Percentiles rank a stretch among this genome's conserved stretches.
These are phyloP conservation scores for Yamadazyma atlantica DNA, from an alignment of 1,139 yeast genomes.

Conservation along the genomic window DNA sequence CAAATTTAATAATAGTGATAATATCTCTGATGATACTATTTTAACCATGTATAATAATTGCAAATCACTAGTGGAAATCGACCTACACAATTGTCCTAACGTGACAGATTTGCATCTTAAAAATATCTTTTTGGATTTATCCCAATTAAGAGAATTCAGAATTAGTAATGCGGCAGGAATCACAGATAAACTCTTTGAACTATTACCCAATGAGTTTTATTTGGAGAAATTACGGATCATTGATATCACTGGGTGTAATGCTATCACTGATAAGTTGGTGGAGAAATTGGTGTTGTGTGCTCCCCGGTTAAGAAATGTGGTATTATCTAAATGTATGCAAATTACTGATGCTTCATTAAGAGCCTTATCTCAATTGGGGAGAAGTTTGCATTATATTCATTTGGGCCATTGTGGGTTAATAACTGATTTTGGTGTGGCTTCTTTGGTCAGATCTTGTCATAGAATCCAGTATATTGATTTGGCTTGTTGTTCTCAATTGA, in stretches of 20 bases:
- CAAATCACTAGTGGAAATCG: constrained; percentile 83
- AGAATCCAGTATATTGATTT: constrained; percentile 90
- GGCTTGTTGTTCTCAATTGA: constrained; percentile 89
- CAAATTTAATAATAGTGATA: constrained; percentile 71
- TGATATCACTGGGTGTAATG: constrained; percentile 83
- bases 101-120: constrained; percentile 65
- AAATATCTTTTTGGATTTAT: constrained; percentile 60
- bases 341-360: constrained; percentile 81
- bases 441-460: constrained; percentile 74
- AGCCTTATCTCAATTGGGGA: constrained; percentile 71
- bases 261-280: constrained; percentile 78
- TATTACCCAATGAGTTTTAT: constrained; percentile 42
- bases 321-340: constrained; percentile 83
- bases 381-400: constrained; percentile 85
- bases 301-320: constrained; percentile 84
- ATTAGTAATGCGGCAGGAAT: constrained; percentile 72
- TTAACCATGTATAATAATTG: constrained; percentile 64
- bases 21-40: constrained; percentile 71
- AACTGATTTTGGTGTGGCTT: constrained; percentile 83
- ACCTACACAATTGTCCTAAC: constrained; percentile 78
- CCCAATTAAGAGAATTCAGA: constrained; percentile 79
- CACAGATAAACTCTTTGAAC: constrained; percentile 61
- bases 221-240: constrained; percentile 65
- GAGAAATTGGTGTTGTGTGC: constrained; percentile 72
- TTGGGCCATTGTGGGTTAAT: constrained; percentile 91